Base-by-base conservation (phyloP, 192 early-diverging fungal genomes). In the Coemansia sp. region DNA sequence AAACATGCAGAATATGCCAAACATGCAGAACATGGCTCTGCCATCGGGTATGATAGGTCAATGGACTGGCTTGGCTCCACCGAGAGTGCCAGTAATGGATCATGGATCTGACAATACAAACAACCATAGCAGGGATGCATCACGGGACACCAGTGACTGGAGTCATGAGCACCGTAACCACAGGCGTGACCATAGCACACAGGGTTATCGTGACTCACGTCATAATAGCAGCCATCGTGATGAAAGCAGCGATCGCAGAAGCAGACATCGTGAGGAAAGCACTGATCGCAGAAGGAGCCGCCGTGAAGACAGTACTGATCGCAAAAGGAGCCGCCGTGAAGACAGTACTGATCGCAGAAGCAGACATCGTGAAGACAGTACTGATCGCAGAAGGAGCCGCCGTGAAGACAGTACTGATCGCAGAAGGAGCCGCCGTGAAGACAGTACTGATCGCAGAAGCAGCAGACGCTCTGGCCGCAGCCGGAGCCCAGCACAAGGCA, bases 1-100 rank as follows among this genome's bases (percentile, higher is more conserved):
- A 9, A 35, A 35, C 19, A 70, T 75, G 73, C 66, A 62, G 39
- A 57, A 55, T 19, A 68, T 78, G 55, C 69, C 53, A 41, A 72
- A 62, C 16, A 78, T 78, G 69, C 66, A 62, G 60, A 61, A n/a
- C 18, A 49, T 54, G 35, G 8, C 32, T 7, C 61, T 24, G 32
- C 59, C 64, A 12, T 59, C 49, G 2, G 59, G 61, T 23, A 45
- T 62, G 58, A 45, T 60, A 45, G 26, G 32, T 18, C 55, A 59
- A 4, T 58, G 59, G 50, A 19, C 2, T 52, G 47, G 29, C 41
- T 65, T 53, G 57, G 32, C 53, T 22, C 54, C 53, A n/a, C 19
- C 41, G 14, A 45, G 41, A 6, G 48, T 19, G 8, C 18, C 18
- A 7, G 18, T 7, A 9, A 9, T 19, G 2, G 19, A 5, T 18